Evolutionary conservation across 2,329 filamentous ascomycete genomes (phyloP).

Genomic region (Beauveria medogensis): DNA sequence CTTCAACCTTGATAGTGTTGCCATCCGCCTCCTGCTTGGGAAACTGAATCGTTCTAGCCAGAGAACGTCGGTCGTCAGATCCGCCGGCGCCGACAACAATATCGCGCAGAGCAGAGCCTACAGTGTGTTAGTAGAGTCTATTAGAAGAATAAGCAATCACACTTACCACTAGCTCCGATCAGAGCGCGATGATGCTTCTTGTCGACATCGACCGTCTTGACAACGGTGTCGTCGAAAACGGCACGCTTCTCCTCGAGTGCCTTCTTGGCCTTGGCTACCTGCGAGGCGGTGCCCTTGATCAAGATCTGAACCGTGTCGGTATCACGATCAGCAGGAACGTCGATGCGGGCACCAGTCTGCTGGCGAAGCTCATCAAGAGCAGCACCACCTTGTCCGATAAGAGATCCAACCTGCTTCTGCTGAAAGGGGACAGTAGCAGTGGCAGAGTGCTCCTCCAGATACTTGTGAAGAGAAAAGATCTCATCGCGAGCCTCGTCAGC

Average conservation of each 20-base stretch:
- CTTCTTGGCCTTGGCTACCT: constrained; percentile 88
- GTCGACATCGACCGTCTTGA: constrained; percentile 80
- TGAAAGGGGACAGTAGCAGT: constrained; percentile 75
- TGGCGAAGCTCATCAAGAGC: constrained; percentile 87
- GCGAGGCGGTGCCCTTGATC: constrained; percentile 84
- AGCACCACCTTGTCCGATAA: constrained; percentile 85
- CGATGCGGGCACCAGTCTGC: constrained; percentile 78
- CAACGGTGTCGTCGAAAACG: constrained; percentile 83
- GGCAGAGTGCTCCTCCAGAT: constrained; percentile 79
- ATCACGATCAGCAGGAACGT: constrained; percentile 77
- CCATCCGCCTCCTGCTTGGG: constrained; percentile 80
- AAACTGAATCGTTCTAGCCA: constrained; percentile 89
- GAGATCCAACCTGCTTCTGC: constrained; percentile 83
- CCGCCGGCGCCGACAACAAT: constrained; percentile 86
- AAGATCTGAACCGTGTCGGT: constrained; percentile 73
- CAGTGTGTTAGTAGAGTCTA: constrained; percentile 28
- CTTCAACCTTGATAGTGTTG: constrained; percentile 80
- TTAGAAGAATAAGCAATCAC: neutral
- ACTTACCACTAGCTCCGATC: constrained; percentile 81
- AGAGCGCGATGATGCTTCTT: constrained; percentile 86
- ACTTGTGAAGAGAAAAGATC: constrained; percentile 80
- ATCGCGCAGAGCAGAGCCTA: constrained; percentile 75
- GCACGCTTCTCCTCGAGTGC: constrained; percentile 78
- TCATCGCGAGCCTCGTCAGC: constrained; percentile 89
- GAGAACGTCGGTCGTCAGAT: constrained; percentile 72